Base-by-base conservation (phyloP, 352 stramenopile genomes). In the Phytopythium ostracodes region DNA sequence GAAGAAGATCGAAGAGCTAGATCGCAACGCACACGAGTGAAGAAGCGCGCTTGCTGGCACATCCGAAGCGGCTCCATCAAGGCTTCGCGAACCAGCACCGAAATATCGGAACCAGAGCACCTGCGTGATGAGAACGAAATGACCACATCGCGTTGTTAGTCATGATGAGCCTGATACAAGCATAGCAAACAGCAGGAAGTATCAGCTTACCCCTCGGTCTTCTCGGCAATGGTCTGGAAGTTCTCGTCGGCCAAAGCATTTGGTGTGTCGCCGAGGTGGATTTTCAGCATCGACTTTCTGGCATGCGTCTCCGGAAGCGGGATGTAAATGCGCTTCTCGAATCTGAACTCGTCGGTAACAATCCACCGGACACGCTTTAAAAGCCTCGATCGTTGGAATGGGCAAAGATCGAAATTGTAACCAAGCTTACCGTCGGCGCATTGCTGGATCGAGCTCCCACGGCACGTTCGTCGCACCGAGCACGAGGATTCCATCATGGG, bases 301-400 rank as follows among this genome's bases (percentile, higher is more conserved):
- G 96, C 90, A 20, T 96, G 81, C 5, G 68, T 59, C 51, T 99
- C 96, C 36, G 98, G 98, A 25, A 99, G 90, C 55, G 97, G 96
- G 65, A 99, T 99, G 68, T 99, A 99, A 64, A 99, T 97, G 50
- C 96, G 91, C 68, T 99, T 99, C 73, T 99, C 97, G 67, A 99
- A 99, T 63, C 87, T 95, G 60, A 17, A 71, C 31, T 5, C 25
- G 4, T 6, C 4, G 20, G 22, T 17, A 49, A 15, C 42, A 49
- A 50, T 12, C 31, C 46, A 42, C 31, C 49, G 50, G 1, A 22
- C 24, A 27, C 42, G 25, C 42, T 15, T 49, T 12, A 49, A 17
- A 49, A 49, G 5, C 9, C 42, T 8, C 14, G 6, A 56, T 35
- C 24, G n/a, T 38, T 20, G 4, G 18, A 9, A 54, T 54, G 9